Conservation (phyloP, 345 rosid genomes). For the Adansonia digitata region DNA sequence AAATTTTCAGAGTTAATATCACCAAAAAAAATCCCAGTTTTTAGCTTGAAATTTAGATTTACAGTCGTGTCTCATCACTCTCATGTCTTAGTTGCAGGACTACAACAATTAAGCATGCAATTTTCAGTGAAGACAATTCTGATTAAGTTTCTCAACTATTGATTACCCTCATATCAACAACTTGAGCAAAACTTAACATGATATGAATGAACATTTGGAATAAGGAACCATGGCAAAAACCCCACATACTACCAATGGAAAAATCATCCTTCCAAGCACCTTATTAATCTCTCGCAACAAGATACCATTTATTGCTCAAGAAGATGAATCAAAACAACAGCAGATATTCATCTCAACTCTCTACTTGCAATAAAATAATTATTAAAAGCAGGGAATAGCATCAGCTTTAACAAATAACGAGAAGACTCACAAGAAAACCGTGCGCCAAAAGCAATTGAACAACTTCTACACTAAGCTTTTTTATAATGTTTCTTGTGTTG, state of each 20-base stretch:
- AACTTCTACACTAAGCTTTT: slow-evolving; percentile 45
- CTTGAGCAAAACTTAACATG: neutral
- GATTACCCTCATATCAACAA: neutral
- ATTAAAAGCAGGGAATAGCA: neutral
- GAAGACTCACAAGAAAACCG: slow-evolving; percentile 59
- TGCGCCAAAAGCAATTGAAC: slow-evolving; percentile 78
- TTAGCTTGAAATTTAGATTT: neutral
- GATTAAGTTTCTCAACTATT: neutral
- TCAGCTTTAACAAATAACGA: neutral
- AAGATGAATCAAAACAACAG: neutral
- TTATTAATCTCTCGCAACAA: neutral
- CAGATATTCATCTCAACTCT: neutral
- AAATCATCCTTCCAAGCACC: neutral
- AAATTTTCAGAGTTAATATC: neutral
- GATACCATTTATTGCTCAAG: slow-evolving; percentile 1
- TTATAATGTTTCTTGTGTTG: slow-evolving; percentile 40
- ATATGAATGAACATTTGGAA: neutral
- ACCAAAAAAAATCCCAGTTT: neutral
- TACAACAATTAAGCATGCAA: neutral
- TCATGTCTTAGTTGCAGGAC: neutral
- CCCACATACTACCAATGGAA: neutral
- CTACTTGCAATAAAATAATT: neutral
- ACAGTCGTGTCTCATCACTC: neutral
- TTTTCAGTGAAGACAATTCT: neutral
- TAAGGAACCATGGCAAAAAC: neutral